phyloP scores from a whole-genome alignment of 495 filamentous ascomycete genomes.

The Geopyxis carbonaria region DNA sequence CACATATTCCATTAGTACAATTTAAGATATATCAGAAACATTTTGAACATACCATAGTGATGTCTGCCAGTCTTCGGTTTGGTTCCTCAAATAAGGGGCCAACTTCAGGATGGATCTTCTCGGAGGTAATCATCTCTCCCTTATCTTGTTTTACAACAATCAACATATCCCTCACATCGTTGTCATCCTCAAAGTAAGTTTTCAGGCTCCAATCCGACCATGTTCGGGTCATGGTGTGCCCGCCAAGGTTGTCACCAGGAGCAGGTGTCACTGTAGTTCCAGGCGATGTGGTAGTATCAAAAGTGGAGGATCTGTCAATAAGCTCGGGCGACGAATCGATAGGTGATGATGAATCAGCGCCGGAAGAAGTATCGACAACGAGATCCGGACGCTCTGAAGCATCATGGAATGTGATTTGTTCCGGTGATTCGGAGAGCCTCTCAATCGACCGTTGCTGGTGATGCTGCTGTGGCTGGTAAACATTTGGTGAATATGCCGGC shows the following conservation, averaged over 20 bases:
- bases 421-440: slow-evolving; percentile 58
- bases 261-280: slow-evolving; percentile 27
- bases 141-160: slow-evolving; percentile 87
- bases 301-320: slow-evolving; percentile 28
- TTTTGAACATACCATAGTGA: slow-evolving; percentile 44
- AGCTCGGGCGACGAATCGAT: slow-evolving; percentile 44
- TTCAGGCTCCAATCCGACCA: slow-evolving; percentile 79
- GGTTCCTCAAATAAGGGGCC: slow-evolving; percentile 68
- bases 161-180: slow-evolving; percentile 79
- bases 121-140: slow-evolving; percentile 37
- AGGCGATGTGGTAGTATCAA: slow-evolving; percentile 30
- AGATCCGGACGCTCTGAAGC: slow-evolving; percentile 40
- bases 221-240: slow-evolving; percentile 24
- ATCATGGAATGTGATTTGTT: slow-evolving; percentile 46
- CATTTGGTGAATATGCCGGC: slow-evolving; percentile 8
- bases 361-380: slow-evolving; percentile 47
- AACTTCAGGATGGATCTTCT: slow-evolving; percentile 68
- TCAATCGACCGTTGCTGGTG: slow-evolving; percentile 24
- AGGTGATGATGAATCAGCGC: slow-evolving; percentile 43
- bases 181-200: slow-evolving; percentile 79
- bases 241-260: too few species aligned
- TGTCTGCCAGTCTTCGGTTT: slow-evolving; percentile 61
- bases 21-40: neutral
- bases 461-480: slow-evolving; percentile 14
- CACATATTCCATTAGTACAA: slow-evolving; percentile 13